phyloP scores from a whole-genome alignment of 805 yeast species.

The Starmerella floris region DNA sequence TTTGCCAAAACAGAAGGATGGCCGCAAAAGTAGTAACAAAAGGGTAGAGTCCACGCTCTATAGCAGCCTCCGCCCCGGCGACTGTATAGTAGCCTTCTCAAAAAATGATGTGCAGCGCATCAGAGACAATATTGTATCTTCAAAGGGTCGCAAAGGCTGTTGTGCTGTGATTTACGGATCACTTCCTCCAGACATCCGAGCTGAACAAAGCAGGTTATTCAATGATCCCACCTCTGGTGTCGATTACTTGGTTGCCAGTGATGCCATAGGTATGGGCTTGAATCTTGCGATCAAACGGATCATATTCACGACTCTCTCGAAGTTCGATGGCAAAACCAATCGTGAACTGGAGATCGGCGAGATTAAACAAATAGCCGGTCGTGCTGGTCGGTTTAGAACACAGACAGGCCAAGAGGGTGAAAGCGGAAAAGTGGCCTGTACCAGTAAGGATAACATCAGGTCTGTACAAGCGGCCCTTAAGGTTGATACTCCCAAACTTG shows the following conservation, averaged over 20 bases:
- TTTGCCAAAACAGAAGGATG: neutral
- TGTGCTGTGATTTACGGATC: slow-evolving; percentile 93
- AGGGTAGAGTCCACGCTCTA: neutral
- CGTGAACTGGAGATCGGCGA: slow-evolving; percentile 44
- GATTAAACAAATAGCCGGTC: slow-evolving; percentile 85
- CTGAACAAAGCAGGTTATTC: slow-evolving; percentile 67
- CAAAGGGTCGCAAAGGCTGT: slow-evolving; percentile 28
- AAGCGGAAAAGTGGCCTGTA: slow-evolving; percentile 17
- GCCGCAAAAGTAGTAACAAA: neutral
- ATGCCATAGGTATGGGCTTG: slow-evolving; percentile 96
- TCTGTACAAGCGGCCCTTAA: slow-evolving; percentile 12
- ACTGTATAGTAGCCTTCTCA: slow-evolving; percentile 80
- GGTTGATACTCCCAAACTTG: slow-evolving; percentile 26
- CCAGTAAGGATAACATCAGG: slow-evolving; percentile 1
- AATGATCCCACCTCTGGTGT: slow-evolving; percentile 53
- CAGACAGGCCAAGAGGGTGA: slow-evolving; percentile 36
- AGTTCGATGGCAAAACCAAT: slow-evolving; percentile 52
- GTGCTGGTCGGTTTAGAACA: slow-evolving; percentile 73
- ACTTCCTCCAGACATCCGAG: slow-evolving; percentile 86
- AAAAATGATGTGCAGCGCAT: slow-evolving; percentile 55
- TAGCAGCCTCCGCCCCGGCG: slow-evolving; percentile 47
- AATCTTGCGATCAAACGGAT: slow-evolving; percentile 73
- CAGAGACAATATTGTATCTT: slow-evolving; percentile 54
- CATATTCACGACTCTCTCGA: slow-evolving; percentile 52
- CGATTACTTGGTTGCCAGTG: slow-evolving; percentile 84